These are phyloP conservation scores for Fraxinus xanthoxyloides DNA, from an alignment of 305 asterid species.

Conservation along the genomic window DNA sequence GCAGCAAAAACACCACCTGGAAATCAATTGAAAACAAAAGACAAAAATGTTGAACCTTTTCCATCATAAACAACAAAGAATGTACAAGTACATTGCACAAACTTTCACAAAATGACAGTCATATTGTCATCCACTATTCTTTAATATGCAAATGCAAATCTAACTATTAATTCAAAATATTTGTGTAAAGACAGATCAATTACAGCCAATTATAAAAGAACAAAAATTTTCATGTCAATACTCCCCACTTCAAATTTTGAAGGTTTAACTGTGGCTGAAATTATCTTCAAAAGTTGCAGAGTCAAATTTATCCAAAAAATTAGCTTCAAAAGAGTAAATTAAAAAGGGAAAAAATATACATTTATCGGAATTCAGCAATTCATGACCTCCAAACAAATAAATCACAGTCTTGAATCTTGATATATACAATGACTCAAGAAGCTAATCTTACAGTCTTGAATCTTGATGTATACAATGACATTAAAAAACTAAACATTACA, in stretches of 20 bases:
- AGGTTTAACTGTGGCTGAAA: neutral
- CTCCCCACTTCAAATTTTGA: constrained; percentile 6
- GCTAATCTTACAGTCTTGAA: neutral
- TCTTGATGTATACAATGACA: constrained; percentile 2
- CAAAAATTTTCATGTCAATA: neutral
- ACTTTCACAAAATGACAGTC: constrained; percentile 8
- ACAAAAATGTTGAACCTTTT: neutral
- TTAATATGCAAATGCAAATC: constrained; percentile 15
- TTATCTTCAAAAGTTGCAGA: constrained; percentile 15
- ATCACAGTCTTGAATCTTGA: constrained; percentile 11
- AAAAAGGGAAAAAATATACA: constrained; percentile 17
- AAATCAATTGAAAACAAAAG: constrained; percentile 10
- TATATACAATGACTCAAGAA: neutral
- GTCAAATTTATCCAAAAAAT: constrained; percentile 19
- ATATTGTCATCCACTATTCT: constrained; percentile 19
- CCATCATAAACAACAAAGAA: constrained; percentile 1
- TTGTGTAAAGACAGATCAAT: constrained; percentile 14
- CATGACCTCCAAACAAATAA: neutral
- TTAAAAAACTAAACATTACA: constrained; percentile 1
- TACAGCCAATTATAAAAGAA: constrained; percentile 10
- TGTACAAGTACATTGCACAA: constrained; percentile 11
- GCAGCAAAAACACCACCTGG: constrained; percentile 29
- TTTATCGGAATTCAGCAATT: constrained; percentile 2
- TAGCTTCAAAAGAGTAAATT: constrained; percentile 7
- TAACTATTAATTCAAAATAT: constrained; percentile 25